These are phyloP conservation scores for Graphilbum sp. DNA, from an alignment of 2,329 filamentous ascomycete genomes.

Conservation along the genomic window DNA sequence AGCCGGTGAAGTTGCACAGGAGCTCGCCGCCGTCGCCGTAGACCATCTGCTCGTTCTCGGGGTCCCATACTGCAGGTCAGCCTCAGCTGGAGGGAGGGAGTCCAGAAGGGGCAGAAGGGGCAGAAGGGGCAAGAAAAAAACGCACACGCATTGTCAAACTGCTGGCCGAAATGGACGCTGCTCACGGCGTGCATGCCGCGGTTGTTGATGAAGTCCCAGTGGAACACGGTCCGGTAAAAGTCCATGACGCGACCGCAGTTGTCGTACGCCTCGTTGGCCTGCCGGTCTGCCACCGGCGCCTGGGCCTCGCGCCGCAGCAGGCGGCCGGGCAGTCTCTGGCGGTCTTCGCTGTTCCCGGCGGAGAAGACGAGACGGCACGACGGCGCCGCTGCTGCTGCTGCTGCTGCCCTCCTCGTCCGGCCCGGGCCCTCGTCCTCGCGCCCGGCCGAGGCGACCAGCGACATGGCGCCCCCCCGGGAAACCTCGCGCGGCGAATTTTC, in stretches of 20 bases:
- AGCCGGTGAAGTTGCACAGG: slow-evolving; percentile 32
- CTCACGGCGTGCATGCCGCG: slow-evolving; percentile 30
- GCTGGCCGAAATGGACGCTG: slow-evolving; percentile 33
- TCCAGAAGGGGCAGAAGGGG: too few species aligned
- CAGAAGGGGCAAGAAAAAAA: too few species aligned
- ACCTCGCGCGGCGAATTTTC: too few species aligned
- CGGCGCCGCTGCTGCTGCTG: too few species aligned
- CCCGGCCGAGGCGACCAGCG: too few species aligned
- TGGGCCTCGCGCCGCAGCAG: slow-evolving; percentile 27
- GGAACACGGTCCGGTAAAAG: slow-evolving; percentile 32
- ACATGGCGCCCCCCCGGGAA: too few species aligned
- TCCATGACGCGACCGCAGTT: slow-evolving; percentile 31
- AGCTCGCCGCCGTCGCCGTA: slow-evolving; percentile 38
- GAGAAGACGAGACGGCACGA: slow-evolving; percentile 16
- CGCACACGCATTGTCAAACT: slow-evolving; percentile 35
- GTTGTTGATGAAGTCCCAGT: slow-evolving; percentile 36
- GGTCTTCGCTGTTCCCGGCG: slow-evolving; percentile 20
- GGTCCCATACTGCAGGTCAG: slow-evolving; percentile 32
- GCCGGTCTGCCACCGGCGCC: slow-evolving; percentile 20
- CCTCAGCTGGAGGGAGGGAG: too few species aligned
- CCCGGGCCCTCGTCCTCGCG: too few species aligned
- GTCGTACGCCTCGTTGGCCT: slow-evolving; percentile 31
- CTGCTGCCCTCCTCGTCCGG: too few species aligned
- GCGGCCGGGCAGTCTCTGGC: slow-evolving; percentile 24
- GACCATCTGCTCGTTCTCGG: slow-evolving; percentile 31